A percentile compares a stretch with the other conserved stretches of the same genome.
Conservation (phyloP, 371 early-diverging fungal genomes). For the Syncephalastrum racemosum region DNA sequence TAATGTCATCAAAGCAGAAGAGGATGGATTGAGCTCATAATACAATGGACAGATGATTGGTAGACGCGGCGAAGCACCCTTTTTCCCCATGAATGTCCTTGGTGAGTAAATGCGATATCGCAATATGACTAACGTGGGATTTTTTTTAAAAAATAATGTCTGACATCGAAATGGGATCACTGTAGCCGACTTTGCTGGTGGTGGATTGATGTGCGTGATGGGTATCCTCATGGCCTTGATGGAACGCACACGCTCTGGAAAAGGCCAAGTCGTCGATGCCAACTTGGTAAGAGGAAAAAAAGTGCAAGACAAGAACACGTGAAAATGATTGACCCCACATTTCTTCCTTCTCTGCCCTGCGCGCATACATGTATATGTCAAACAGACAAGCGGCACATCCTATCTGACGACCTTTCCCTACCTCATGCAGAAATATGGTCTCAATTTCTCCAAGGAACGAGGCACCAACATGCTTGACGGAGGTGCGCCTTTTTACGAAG, state of each 20-base stretch:
- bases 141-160: not conserved
- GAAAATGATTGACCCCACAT: not conserved
- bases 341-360: not conserved
- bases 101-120: conserved; percentile 31
- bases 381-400: conserved; percentile 52
- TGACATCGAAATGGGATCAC: no score
- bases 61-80: conserved; percentile 57
- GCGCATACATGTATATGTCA: not conserved
- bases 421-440: conserved; percentile 59
- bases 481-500: conserved; percentile 74
- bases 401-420: conserved; percentile 58
- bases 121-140: not conserved
- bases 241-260: conserved; percentile 60
- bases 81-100: conserved; percentile 66
- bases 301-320: not conserved
- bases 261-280: conserved; percentile 74
- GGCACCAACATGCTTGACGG: conserved; percentile 69
- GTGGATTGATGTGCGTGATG: conserved; percentile 68
- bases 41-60: conserved; percentile 51
- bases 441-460: conserved; percentile 54
- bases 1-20: conserved; percentile 15
- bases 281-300: conserved; percentile 56
- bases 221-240: conserved; percentile 70
- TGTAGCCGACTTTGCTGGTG: conserved; percentile 77
- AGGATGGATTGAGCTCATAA: not conserved